Base-by-base conservation (phyloP, 352 stramenopile genomes). In the Phytophthora nicotianae region DNA sequence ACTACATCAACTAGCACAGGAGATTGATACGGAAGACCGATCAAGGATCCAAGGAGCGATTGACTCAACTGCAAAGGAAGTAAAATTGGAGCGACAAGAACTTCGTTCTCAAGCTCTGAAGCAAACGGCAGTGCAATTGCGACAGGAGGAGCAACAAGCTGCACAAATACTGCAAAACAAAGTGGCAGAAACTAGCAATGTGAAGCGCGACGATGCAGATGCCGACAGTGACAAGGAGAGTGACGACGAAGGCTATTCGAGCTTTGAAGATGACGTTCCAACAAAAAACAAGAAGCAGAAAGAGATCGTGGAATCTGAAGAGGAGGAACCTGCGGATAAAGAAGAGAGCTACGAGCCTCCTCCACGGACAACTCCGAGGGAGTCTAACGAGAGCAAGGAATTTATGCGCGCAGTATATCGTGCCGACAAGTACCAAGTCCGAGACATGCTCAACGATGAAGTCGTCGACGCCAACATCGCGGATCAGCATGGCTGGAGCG, bases 401-500 rank as follows among this genome's bases (percentile, higher is more conserved):
- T 86, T 91, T 50, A 42, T 93, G 21, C 75, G 76, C 35, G 81
- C 81, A 5, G 82, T 92, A 32, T 92, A 84, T 42, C 71, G 68
- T 29, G 78, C 67, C 4, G 81, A 94, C 29, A 66, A 83, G 35
- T 71, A 72, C 4, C 68, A 72, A 16, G 50, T 91, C 17, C 76
- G 70, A 35, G 77, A 87, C 6, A 73, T 93, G 70, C 65, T 92
- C 41, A 62, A 78, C 10, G 62, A 58, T 2, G 64, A 75, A 11
- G 73, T 79, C 6, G 65, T 81, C 16, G 71, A 87, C n/a, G 73
- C 64, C 19, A 74, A 77, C 48, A 74, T 64, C 0, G 77, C 81
- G 7, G 86, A 94, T 51, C 81, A 92, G 82, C 85, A 93, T 43
- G 85, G 82, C 16, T 93, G 82, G 85, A 91, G 76, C 54, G 85